Base-by-base conservation (phyloP, 768 basidiomycete species). In the Russula abietina region DNA sequence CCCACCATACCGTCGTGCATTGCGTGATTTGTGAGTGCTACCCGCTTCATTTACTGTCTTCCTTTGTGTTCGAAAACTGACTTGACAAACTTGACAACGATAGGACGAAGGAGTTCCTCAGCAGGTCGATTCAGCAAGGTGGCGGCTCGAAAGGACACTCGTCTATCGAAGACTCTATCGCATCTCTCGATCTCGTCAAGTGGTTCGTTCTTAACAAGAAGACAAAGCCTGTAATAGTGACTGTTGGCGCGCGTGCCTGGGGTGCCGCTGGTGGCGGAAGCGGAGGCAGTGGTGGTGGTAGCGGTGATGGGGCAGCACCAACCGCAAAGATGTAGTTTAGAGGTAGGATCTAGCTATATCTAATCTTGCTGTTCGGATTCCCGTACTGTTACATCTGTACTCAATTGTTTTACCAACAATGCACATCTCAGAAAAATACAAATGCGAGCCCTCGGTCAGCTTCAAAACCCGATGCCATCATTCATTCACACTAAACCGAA, bases 131-230 rank as follows among this genome's bases (percentile, higher is more conserved):
- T 59, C 96, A 99, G 72, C 81, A 82, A 12, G 89, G 89, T 28
- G 89, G 81, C 33, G 83, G 83, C 8, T 80, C 82, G 14, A 78
- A 79, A 8, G 95, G 95, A 2, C 96, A 98, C 76, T 92, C 89
- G 54, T 93, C 93, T 0, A 78, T 91, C 0, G 94, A 95, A 73
- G 96, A 98, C 75, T 92, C 93, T 0, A 74, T 83, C 26, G 90
- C 93, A 1, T 92, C 96, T 1, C 79, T 98, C 45, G 89, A 98
- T 69, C 83, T 96, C 22, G 87, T 98, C 24, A 81, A 87, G 64
- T 93, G 88, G 87, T 84, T 87, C 73, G 76, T 95, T 54, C 72
- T 87, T 65, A 85, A 91, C 66, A 83, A 79, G 65, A 71, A 77
- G 59, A 82, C 78, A 59, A 70, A 65, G 69, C 62, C 65, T n/a